Base-by-base conservation (phyloP, 352 stramenopile species). In the Pythium myriotylum region DNA sequence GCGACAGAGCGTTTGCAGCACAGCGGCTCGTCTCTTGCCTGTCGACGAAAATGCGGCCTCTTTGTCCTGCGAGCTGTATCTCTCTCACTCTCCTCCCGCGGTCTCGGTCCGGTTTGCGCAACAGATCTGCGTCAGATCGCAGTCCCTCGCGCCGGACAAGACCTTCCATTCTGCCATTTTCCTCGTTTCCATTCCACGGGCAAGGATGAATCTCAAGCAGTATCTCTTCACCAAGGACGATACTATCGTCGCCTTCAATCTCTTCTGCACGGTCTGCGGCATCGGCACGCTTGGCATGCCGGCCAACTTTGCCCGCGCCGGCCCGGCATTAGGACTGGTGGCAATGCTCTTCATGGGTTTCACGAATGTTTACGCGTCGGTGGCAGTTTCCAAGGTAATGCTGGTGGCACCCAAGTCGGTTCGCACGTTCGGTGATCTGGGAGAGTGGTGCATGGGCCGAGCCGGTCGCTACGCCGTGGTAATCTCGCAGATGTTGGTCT, bases 271-370 rank as follows among this genome's bases (percentile, higher is more conserved):
- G 20, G 79, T 89, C 52, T 89, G 78, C 64, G 81, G 81, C 47
- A 81, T 91, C 32, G 81, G 81, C 17, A 88, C 81, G 24, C 76
- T 91, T 29, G 79, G 81, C 48, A 86, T 91, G 76, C 79, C 81
- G 0, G 77, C 68, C 33, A 91, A 91, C 63, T 91, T 86, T 59
- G 65, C 78, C 0, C 79, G 78, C 14, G 74, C 78, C 29, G 76
- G 76, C 16, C 76, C 74, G 2, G 37, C 47, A 23, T 46, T 56
- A 19, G 65, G 60, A 10, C 42, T 43, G 7, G 23, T 68, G 20
- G 65, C 65, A 8, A 62, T 67, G 42, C 37, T 68, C 4, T 72
- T 72, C 53, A 72, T 72, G 65, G 65, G 60, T 17, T 54, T 62
- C 20, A 53, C 60, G 51, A 72, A 72, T 46, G 52, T 57, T 19